phyloP scores from a whole-genome alignment of 176 grass and related monocot genomes.

The Metroxylon sagu region DNA sequence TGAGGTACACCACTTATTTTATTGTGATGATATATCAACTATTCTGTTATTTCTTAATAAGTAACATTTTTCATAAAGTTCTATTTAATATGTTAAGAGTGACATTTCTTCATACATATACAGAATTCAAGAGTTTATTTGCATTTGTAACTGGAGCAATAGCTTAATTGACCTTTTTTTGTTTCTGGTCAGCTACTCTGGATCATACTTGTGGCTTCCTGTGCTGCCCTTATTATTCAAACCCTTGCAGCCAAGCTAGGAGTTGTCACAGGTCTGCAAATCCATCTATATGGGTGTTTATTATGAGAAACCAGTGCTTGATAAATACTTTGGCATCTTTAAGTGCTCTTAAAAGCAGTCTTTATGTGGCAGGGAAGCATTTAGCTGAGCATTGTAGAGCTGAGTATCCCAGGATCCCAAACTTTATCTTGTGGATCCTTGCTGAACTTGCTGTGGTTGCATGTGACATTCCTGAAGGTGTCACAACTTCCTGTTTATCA shows the following conservation, averaged over 20 bases:
- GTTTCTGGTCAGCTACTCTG: conserved; percentile 67
- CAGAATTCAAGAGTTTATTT: too few species aligned
- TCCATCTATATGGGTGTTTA: background rate
- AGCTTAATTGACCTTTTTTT: conserved; percentile 1
- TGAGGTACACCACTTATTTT: conserved; percentile 44
- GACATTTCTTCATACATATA: too few species aligned
- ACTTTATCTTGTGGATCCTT: conserved; percentile 89
- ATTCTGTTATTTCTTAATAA: too few species aligned
- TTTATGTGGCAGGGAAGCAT: conserved; percentile 67
- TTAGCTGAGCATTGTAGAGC: conserved; percentile 91
- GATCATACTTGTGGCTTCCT: conserved; percentile 94
- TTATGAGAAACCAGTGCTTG: conserved; percentile 1
- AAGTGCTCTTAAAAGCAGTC: conserved; percentile 14
- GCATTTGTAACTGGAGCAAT: too few species aligned
- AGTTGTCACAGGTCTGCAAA: conserved; percentile 66
- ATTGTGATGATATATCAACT: too few species aligned
- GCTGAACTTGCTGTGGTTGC: conserved; percentile 96
- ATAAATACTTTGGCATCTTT: conserved; percentile 13
- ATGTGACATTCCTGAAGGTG: conserved; percentile 99
- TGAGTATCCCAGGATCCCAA: conserved; percentile 79
- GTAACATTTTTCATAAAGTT: too few species aligned
- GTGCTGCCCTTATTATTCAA: conserved; percentile 93
- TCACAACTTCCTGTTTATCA: background rate
- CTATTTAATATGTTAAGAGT: too few species aligned
- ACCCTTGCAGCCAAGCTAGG: conserved; percentile 90